Base-by-base conservation (phyloP, 352 stramenopile species). In the Pythium apleroticum region DNA sequence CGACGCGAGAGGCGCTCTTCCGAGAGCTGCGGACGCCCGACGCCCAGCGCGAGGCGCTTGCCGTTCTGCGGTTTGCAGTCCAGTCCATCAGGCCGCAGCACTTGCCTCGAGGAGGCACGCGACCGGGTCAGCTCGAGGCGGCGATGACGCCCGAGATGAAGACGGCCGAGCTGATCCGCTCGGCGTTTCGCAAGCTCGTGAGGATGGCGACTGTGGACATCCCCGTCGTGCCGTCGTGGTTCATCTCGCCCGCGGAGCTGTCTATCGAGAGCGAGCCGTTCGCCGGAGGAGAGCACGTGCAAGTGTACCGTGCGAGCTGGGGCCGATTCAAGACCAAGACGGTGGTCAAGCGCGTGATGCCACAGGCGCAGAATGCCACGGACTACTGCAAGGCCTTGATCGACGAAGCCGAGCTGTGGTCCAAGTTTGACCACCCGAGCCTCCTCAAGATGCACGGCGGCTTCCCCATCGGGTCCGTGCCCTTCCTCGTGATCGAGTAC, bases 401-500 rank as follows among this genome's bases (percentile, higher is more conserved):
- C 14, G 57, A 56, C 1, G 83, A 91, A 53, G 74, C 70, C 0
- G 58, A 76, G 57, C 43, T 86, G 43, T 74, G 81, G 61, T 71
- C 63, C 8, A 60, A 73, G 41, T 63, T 88, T 0, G 70, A 75
- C 15, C 78, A 91, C 52, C 71, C 74, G 4, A 77, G 84, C 52
- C 66, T 92, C 20, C 66, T 92, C 17, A 73, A 78, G 27, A 64
- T 89, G 60, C 68, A 80, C 39, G 83, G 83, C 37, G 83, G 74
- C 4, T 91, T 69, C 56, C 73, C 69, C 17, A 75, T 90, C 43
- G 73, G 71, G 0, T 72, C 54, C 0, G 52, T 69, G 15, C 83
- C 79, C 19, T 89, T 86, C 45, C 37, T 92, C 20, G 74, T 78
- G 11, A 72, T 86, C 57, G 83, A 90, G 59, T 76, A 70, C 41